Base-by-base conservation (phyloP, 2,329 filamentous ascomycete species). In the Fusarium setosum region DNA sequence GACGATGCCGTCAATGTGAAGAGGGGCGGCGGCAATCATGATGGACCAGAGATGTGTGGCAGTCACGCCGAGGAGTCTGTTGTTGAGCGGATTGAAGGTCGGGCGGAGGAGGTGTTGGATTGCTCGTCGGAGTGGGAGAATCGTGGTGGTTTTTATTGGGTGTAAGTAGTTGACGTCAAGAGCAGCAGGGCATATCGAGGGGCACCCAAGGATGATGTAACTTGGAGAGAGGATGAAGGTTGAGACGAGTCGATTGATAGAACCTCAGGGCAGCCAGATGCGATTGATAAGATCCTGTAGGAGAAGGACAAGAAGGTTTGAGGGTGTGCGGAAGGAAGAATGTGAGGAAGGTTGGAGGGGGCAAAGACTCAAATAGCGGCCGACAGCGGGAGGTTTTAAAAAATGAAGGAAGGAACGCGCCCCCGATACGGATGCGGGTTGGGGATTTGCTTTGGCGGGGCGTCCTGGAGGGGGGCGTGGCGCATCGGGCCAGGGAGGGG, bases 1-100 rank as follows among this genome's bases (percentile, higher is more conserved):
- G 59, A 81, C 77, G 51, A 72, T 73, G 50, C 72, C 69, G 59
- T 74, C 72, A 51, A 73, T 70, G 51, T 48, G 64, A 29, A 68
- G 59, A 31, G 60, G 45, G 23, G 67, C 59, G 59, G 70, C 65
- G 50, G 70, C 70, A 75, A 79, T 79, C 61, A 68, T 75, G 67
- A 59, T 56, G 59, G 67, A 42, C 50, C 59, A 56, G 47, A 59
- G 21, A 40, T 55, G 56, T 63, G 58, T 56, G 58, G 54, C 54
- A 24, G 59, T 59, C 60, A 53, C 62, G 59, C 56, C 47, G 40
- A 23, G 52, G 9, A 53, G 37, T 37, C 38, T 45, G 29, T 38
- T 29, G 26, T 52, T 50, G 29, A 58, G 47, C 21, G 44, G 47
- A 53, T 55, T 37, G 59, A 63, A 48, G 21, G 45, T 45, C 48